Evolutionary conservation across 83 land plant species (phyloP).

Genomic region (Picea engelmannii): DNA sequence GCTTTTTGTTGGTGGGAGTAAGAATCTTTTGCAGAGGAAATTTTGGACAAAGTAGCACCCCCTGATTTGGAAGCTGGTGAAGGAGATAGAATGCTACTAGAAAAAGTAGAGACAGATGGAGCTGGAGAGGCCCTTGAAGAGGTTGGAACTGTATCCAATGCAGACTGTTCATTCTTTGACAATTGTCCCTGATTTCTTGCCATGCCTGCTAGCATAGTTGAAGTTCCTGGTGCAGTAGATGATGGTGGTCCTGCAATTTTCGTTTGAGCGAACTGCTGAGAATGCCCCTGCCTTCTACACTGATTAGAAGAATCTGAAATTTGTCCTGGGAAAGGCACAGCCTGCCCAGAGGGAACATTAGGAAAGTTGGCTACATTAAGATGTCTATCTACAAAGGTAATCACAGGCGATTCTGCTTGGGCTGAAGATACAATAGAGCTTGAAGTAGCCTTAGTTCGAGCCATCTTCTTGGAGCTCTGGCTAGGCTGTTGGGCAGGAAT

Average conservation of each 20-base stretch:
- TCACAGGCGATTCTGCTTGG: not conserved
- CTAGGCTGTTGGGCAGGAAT: not conserved
- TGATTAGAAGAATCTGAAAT: not conserved
- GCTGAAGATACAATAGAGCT: not conserved
- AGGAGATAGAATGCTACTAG: too few relatives aligned
- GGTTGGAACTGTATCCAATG: too few relatives aligned
- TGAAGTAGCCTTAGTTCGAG: not conserved
- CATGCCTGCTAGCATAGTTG: too few relatives aligned
- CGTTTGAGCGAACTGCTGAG: not conserved
- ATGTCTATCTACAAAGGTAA: not conserved
- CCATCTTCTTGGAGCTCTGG: slow-evolving; percentile 5
- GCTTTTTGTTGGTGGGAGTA: too few relatives aligned
- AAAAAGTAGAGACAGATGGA: too few relatives aligned
- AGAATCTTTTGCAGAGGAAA: too few relatives aligned
- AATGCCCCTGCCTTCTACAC: not conserved
- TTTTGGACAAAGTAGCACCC: too few relatives aligned
- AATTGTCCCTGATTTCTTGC: too few relatives aligned
- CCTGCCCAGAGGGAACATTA: not conserved
- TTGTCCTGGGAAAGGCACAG: not conserved
- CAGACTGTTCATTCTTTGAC: too few relatives aligned
- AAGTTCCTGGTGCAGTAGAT: not conserved
- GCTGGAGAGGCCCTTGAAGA: too few relatives aligned
- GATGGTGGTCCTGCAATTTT: not conserved
- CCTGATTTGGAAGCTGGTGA: too few relatives aligned
- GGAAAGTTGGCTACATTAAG: not conserved